Evolutionary conservation across 495 filamentous ascomycete species (phyloP).

Genomic region (Chaetomium tenue): DNA sequence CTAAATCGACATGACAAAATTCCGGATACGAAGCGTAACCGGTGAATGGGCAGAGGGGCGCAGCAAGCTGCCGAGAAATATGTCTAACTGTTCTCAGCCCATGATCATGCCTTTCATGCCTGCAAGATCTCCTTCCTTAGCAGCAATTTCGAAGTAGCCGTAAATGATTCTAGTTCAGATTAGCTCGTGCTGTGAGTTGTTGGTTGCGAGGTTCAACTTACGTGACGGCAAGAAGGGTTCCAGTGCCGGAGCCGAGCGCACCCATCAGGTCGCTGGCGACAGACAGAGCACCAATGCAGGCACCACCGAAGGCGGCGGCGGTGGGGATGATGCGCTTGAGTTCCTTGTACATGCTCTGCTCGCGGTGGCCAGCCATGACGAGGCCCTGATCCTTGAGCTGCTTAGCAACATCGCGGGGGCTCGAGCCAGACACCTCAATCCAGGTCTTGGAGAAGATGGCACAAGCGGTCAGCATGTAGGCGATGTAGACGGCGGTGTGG

Average conservation of each 20-base stretch:
- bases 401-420: slow-evolving; percentile 97
- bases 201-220: slow-evolving; percentile 54
- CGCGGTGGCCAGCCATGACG: slow-evolving; percentile 98
- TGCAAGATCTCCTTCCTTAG: slow-evolving; percentile 92
- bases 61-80: not conserved
- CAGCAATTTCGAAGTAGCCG: slow-evolving; percentile 97
- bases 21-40: not conserved
- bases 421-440: slow-evolving; percentile 98
- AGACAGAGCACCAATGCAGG: slow-evolving; percentile 96
- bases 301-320: slow-evolving; percentile 96
- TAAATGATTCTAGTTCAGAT: slow-evolving; percentile 78
- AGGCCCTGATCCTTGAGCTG: slow-evolving; percentile 99
- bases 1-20: slow-evolving; percentile 28
- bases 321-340: slow-evolving; percentile 98
- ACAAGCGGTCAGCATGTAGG: slow-evolving; percentile 95
- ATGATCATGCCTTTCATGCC: slow-evolving; percentile 88
- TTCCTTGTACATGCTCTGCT: slow-evolving; percentile 99
- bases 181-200: slow-evolving; percentile 24
- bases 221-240: slow-evolving; percentile 98
- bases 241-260: slow-evolving; percentile 93
- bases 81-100: slow-evolving; percentile 42
- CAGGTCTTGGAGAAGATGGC: slow-evolving; percentile 99
- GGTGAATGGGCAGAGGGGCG: not conserved
- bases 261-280: slow-evolving; percentile 94
- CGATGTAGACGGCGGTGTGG: slow-evolving; percentile 92